A percentile compares a stretch with the other conserved stretches of the same genome.
Conservation (phyloP, 305 asterid species). For the Plantago coronopus region DNA sequence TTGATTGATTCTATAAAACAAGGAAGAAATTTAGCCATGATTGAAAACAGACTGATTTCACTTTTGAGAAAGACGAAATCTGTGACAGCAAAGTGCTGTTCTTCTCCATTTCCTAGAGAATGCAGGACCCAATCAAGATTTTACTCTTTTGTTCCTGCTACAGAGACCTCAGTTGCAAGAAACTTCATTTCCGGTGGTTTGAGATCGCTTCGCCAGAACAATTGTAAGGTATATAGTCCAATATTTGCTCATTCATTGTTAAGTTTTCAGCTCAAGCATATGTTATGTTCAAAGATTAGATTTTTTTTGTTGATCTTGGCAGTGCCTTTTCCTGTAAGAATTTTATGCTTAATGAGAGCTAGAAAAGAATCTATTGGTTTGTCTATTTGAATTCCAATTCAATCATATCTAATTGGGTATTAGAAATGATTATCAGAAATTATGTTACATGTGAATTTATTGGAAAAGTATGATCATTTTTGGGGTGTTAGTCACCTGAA, state of each 20-base stretch:
- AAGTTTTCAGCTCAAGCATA: background rate
- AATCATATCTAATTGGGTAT: too few relatives aligned
- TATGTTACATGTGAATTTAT: too few relatives aligned
- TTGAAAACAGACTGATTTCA: slow-evolving; percentile 45
- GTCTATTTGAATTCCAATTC: too few relatives aligned
- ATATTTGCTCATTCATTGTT: background rate
- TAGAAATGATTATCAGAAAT: too few relatives aligned
- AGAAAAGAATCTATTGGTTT: too few relatives aligned
- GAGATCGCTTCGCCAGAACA: slow-evolving; percentile 41
- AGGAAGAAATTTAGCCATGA: slow-evolving; percentile 26
- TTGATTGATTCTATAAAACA: too few relatives aligned
- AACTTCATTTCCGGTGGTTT: slow-evolving; percentile 37
- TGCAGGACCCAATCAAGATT: slow-evolving; percentile 41
- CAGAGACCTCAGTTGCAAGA: slow-evolving; percentile 29
- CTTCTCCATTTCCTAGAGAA: slow-evolving; percentile 26
- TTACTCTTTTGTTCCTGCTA: slow-evolving; percentile 35
- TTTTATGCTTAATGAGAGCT: too few relatives aligned
- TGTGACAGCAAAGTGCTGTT: slow-evolving; percentile 29
- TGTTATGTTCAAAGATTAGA: background rate
- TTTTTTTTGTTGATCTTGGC: too few relatives aligned
- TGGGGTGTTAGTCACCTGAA: background rate
- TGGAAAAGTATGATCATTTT: background rate
- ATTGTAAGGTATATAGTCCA: slow-evolving; percentile 31
- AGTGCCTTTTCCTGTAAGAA: too few relatives aligned
- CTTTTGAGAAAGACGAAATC: slow-evolving; percentile 43